These are phyloP conservation scores for Moringa oleifera DNA, from an alignment of 345 rosid genomes.

Conservation along the genomic window DNA sequence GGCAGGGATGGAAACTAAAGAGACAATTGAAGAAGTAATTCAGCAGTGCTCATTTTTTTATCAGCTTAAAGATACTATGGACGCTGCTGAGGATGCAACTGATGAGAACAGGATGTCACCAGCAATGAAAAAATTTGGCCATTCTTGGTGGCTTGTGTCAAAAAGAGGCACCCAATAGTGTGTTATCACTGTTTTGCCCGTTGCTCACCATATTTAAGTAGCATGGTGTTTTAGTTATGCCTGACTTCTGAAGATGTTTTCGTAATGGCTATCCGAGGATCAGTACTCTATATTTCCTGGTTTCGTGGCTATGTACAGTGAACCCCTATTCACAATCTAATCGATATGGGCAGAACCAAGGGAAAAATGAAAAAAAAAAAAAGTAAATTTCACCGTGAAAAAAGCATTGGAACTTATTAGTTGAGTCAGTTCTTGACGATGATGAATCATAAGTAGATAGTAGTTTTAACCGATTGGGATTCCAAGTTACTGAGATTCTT, in stretches of 20 bases:
- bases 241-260: too few relatives aligned
- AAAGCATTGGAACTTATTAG: background rate
- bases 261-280: too few relatives aligned
- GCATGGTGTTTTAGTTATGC: constrained; percentile 1
- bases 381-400: background rate
- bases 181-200: background rate
- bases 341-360: too few relatives aligned
- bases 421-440: too few relatives aligned
- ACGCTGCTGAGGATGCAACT: constrained; percentile 50
- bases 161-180: constrained; percentile 64
- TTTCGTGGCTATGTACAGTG: too few relatives aligned
- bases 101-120: constrained; percentile 89
- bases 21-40: constrained; percentile 60
- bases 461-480: too few relatives aligned
- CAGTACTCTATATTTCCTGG: background rate
- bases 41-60: constrained; percentile 43
- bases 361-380: too few relatives aligned
- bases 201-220: constrained; percentile 5
- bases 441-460: too few relatives aligned
- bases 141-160: constrained; percentile 60
- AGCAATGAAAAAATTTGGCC: constrained; percentile 94
- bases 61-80: constrained; percentile 60
- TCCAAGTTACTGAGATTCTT: too few relatives aligned
- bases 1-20: constrained; percentile 60
- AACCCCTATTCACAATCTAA: too few relatives aligned